Evolutionary conservation across 768 basidiomycete species (phyloP).

Genomic region (Mycena indigotica): DNA sequence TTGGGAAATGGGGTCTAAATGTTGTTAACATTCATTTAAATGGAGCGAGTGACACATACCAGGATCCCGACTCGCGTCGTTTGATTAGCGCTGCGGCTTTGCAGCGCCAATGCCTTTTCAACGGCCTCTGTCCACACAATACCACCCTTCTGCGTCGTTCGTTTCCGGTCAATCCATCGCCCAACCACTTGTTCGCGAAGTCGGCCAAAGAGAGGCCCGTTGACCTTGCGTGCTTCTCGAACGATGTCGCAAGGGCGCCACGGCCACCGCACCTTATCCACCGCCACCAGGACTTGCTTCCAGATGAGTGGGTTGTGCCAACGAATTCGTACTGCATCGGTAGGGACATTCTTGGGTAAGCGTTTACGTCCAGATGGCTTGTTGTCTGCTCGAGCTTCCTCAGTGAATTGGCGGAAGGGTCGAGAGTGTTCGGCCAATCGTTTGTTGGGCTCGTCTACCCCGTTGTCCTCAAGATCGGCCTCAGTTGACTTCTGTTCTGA

Average conservation of each 20-base stretch:
- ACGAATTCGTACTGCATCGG: not conserved
- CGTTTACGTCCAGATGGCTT: not conserved
- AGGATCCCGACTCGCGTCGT: not conserved
- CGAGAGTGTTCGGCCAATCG: not conserved
- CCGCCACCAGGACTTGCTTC: not conserved
- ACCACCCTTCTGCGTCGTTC: not conserved
- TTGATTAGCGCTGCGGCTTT: not conserved
- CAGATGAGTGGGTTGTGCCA: not conserved
- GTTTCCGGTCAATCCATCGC: not conserved
- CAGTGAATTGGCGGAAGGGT: not conserved
- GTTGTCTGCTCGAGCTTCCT: not conserved
- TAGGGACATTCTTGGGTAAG: not conserved
- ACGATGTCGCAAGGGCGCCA: not conserved
- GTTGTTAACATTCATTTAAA: not conserved
- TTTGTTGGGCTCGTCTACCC: not conserved
- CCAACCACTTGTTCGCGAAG: not conserved
- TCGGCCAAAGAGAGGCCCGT: not conserved
- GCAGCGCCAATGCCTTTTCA: not conserved
- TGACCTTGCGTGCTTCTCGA: not conserved
- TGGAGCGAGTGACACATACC: not conserved
- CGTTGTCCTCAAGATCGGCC: not conserved
- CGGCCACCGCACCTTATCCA: not conserved
- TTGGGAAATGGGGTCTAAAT: conserved; percentile 9
- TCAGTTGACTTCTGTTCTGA: no score
- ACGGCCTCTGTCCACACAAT: not conserved